Conservation (phyloP, 768 basidiomycete genomes). For the Exidia glandulosa region DNA sequence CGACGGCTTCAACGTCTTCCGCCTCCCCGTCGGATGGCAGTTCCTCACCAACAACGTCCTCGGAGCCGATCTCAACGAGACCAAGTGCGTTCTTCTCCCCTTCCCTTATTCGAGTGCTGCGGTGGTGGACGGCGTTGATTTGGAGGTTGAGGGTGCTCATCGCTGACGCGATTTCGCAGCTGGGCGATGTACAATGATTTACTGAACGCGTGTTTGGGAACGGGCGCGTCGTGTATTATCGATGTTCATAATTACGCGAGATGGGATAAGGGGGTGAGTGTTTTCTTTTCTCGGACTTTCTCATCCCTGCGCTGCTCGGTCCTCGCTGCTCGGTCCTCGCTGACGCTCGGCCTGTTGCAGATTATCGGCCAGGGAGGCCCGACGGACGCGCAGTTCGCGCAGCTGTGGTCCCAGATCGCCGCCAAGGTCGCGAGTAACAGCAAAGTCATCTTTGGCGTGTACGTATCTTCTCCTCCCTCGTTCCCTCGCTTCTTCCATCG, state of each 20-base stretch:
- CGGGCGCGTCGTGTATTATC: slow-evolving; percentile 42
- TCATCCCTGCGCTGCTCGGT: background rate
- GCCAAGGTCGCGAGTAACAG: slow-evolving; percentile 28
- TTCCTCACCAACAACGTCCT: slow-evolving; percentile 11
- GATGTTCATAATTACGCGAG: slow-evolving; percentile 25
- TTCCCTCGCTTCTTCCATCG: background rate
- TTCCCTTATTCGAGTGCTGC: too few species aligned
- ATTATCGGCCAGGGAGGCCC: slow-evolving; percentile 58
- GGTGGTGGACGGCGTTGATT: too few species aligned
- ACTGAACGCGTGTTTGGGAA: slow-evolving; percentile 38
- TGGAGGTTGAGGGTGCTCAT: too few species aligned
- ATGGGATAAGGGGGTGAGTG: background rate
- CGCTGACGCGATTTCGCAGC: too few species aligned
- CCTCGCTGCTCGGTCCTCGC: background rate
- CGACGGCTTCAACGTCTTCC: slow-evolving; percentile 47
- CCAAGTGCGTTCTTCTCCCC: too few species aligned
- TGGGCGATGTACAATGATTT: slow-evolving; percentile 32
- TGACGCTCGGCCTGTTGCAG: slow-evolving; percentile 30
- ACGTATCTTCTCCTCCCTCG: background rate
- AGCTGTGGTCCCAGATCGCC: slow-evolving; percentile 43
- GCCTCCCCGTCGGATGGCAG: slow-evolving; percentile 53
- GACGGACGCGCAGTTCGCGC: slow-evolving; percentile 40
- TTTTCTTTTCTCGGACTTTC: background rate
- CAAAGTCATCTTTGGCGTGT: slow-evolving; percentile 23
- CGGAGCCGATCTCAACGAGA: background rate